Percentiles rank a stretch among this genome's conserved stretches.
Conservation (phyloP, 371 early-diverging fungal genomes). For the Lichtheimia hyalospora region DNA sequence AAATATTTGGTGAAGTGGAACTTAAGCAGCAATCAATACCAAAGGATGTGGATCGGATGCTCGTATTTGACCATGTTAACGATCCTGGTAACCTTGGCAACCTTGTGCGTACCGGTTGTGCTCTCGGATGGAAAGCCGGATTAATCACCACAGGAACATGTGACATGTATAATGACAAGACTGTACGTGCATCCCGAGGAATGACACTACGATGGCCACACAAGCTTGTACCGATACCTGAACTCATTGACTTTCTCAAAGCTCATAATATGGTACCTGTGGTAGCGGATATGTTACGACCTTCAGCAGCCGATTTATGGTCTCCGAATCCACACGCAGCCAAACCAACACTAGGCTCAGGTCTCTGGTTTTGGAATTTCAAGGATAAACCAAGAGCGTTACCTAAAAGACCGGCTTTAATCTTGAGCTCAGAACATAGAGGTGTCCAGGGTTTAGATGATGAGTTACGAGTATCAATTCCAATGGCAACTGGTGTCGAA, state of each 20-base stretch:
- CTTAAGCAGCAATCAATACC: conserved; percentile 16
- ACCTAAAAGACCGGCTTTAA: conserved; percentile 48
- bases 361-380: conserved; percentile 42
- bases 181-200: conserved; percentile 51
- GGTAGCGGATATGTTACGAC: conserved; percentile 56
- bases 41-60: conserved; percentile 21
- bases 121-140: conserved; percentile 53
- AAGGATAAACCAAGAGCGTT: conserved; percentile 15
- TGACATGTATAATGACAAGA: conserved; percentile 57
- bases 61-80: conserved; percentile 55
- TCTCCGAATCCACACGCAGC: conserved; percentile 15
- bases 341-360: conserved; percentile 10
- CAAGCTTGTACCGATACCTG: conserved; percentile 14
- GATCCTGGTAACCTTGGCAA: conserved; percentile 60
- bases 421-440: conserved; percentile 55
- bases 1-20: conserved; percentile 46
- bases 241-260: conserved; percentile 31
- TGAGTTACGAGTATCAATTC: conserved; percentile 54
- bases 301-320: conserved; percentile 21
- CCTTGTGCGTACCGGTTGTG: conserved; percentile 53
- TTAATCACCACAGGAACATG: conserved; percentile 48
- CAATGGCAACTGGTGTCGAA: conserved; percentile 51
- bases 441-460: conserved; percentile 40
- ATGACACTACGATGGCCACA: conserved; percentile 47
- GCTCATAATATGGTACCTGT: conserved; percentile 43